Conservation (phyloP, 179 eudicot genomes). For the Nepenthes alata region DNA sequence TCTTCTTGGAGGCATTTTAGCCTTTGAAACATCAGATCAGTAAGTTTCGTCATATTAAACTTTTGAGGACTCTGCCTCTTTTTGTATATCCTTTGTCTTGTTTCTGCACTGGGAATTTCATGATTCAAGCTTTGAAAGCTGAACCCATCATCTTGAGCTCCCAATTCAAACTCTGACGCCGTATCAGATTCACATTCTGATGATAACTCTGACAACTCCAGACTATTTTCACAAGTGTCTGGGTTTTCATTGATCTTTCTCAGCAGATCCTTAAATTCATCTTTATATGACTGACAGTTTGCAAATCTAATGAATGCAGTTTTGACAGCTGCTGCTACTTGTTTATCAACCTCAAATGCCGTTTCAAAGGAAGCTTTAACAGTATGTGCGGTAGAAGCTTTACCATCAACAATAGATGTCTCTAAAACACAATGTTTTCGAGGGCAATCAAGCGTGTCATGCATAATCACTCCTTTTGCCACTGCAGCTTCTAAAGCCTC, state of each 20-base stretch:
- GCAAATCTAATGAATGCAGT: conserved; percentile 64
- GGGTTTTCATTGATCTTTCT: conserved; percentile 72
- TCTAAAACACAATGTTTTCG: conserved; percentile 48
- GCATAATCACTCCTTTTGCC: conserved; percentile 71
- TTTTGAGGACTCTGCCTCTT: conserved; percentile 36
- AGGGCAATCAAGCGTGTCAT: conserved; percentile 49
- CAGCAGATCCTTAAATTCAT: conserved; percentile 59
- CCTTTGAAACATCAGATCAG: conserved; percentile 70
- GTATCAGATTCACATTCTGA: conserved; percentile 47
- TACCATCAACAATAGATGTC: conserved; percentile 36
- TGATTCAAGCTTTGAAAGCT: conserved; percentile 12
- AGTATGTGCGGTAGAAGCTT: conserved; percentile 44
- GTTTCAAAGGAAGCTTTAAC: conserved; percentile 77
- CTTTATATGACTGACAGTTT: conserved; percentile 47
- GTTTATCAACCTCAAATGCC: conserved; percentile 86
- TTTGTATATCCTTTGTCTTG: conserved; percentile 18
- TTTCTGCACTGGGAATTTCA: conserved; percentile 5
- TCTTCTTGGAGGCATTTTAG: conserved; percentile 68
- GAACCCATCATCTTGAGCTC: conserved; percentile 12
- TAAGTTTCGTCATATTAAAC: conserved; percentile 35
- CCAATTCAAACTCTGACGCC: conserved; percentile 30
- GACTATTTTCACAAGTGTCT: conserved; percentile 26
- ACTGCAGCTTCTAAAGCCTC: conserved; percentile 82
- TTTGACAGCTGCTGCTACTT: conserved; percentile 88
- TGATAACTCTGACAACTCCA: conserved; percentile 24